phyloP scores from a whole-genome alignment of 2,329 filamentous ascomycete species.

The Didymella exigua region DNA sequence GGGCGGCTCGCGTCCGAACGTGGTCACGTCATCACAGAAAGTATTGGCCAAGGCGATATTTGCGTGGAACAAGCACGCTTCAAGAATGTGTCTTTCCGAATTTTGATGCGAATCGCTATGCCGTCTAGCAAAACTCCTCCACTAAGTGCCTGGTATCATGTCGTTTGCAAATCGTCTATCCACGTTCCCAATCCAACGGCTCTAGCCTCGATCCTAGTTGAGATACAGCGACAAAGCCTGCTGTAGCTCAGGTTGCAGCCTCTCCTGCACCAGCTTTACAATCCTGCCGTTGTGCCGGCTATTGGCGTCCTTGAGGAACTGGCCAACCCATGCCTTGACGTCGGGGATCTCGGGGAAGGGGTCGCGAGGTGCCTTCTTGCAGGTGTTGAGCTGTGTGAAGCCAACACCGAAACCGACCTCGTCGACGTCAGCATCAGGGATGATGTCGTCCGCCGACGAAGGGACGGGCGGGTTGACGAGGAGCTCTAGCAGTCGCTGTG shows the following conservation, averaged over 20 bases:
- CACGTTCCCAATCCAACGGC: background rate
- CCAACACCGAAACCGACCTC: conserved; percentile 94
- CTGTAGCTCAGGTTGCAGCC: conserved; percentile 59
- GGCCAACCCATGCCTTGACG: conserved; percentile 81
- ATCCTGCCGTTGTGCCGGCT: conserved; percentile 73
- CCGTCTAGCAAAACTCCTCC: conserved; percentile 18
- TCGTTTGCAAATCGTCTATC: conserved; percentile 5
- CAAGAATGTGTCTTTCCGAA: background rate
- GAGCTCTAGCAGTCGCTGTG: conserved; percentile 84
- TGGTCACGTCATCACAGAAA: too few species aligned
- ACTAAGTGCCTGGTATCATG: conserved; percentile 17
- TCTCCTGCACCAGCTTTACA: conserved; percentile 71
- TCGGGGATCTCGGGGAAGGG: conserved; percentile 85
- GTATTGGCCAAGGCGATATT: too few species aligned
- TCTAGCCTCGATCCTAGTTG: background rate
- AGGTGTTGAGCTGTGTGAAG: conserved; percentile 92
- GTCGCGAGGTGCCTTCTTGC: conserved; percentile 74
- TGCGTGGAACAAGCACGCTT: too few species aligned
- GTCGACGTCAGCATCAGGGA: conserved; percentile 88
- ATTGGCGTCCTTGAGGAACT: conserved; percentile 79
- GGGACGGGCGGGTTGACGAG: conserved; percentile 85
- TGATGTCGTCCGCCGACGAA: conserved; percentile 70
- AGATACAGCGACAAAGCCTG: conserved; percentile 47
- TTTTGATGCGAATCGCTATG: conserved; percentile 12
- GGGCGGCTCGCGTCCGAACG: too few species aligned